These are phyloP conservation scores for Annulohypoxylon nitens DNA, from an alignment of 495 filamentous ascomycete species.

Conservation along the genomic window DNA sequence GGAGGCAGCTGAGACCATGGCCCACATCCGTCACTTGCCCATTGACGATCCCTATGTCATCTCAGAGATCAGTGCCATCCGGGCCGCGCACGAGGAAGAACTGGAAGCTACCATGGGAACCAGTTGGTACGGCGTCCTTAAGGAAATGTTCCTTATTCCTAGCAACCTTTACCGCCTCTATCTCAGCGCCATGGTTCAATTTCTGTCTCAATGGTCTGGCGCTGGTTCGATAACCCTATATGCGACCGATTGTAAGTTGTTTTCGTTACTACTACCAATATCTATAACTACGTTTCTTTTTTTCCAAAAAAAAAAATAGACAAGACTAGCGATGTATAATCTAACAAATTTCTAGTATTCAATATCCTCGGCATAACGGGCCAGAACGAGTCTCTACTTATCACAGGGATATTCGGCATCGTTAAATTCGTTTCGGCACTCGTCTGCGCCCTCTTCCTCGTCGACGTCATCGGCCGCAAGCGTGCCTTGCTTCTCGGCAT, in stretches of 20 bases:
- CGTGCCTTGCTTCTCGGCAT: slow-evolving; percentile 75
- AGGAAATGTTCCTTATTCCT: slow-evolving; percentile 71
- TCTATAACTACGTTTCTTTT: too few species aligned
- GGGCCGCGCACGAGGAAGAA: slow-evolving; percentile 62
- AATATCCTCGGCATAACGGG: slow-evolving; percentile 72
- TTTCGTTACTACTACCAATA: too few species aligned
- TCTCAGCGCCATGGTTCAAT: slow-evolving; percentile 68
- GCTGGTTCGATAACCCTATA: slow-evolving; percentile 76
- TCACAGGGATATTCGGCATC: slow-evolving; percentile 78
- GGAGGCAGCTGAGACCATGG: slow-evolving; percentile 60
- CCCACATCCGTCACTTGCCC: slow-evolving; percentile 64
- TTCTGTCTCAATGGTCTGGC: slow-evolving; percentile 78
- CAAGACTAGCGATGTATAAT: too few species aligned
- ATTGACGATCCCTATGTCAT: slow-evolving; percentile 63
- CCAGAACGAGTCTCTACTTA: slow-evolving; percentile 71
- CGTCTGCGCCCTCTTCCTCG: slow-evolving; percentile 76
- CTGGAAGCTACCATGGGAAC: slow-evolving; percentile 70
- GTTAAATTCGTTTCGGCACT: slow-evolving; percentile 75
- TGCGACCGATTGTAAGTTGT: slow-evolving; percentile 62
- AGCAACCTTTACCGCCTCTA: slow-evolving; percentile 75
- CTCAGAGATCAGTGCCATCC: slow-evolving; percentile 65
- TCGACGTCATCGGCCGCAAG: slow-evolving; percentile 80
- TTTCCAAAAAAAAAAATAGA: too few species aligned
- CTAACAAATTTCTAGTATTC: slow-evolving; percentile 59
- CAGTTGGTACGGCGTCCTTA: slow-evolving; percentile 66